Evolutionary conservation across 169 alveolate genomes (phyloP), one percentile per base, ranked within the genome.

Genomic region (Theileria annulata): DNA sequence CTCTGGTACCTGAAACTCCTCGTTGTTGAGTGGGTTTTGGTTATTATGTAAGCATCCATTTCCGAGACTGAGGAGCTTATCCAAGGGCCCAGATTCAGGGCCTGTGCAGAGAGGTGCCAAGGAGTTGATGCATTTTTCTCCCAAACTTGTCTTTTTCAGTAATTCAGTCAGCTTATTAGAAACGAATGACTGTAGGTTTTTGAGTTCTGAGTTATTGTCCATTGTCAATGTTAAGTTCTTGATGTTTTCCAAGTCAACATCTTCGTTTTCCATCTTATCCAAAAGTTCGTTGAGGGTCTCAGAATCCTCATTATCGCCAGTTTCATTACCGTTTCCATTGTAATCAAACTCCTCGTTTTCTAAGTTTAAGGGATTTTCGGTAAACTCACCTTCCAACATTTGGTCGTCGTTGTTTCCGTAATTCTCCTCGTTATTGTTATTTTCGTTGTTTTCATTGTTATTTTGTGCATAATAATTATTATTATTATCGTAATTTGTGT

Each of bases 1-100:
- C 15, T 75, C 85, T 19, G 56, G 79, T 6, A 82, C 85, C 10
- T 79, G 79, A 25, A 82, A 74, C 47, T 82, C 89, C 19, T 60
- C 75, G 60, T 68, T 60, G 23, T 82, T 75, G 35, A 59, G n/a
- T 8, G 35, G 10, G 49, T 49, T 28, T 31, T 54, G 51, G 31
- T 31, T 19, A 13, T 56, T 48, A 13, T 42, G 23, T n/a, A 68
- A 12, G 35, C 76, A 68, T 13, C 76, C 76, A 8, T 66, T 66
- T 35, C 74, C 74, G n/a, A 62, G 19, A 19, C 66, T 71, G 47
- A 72, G 71, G 21, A 72, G 62, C n/a, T 72, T 72, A 72, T 72
- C 71, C 27, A 72, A 13, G 21, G 79, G 71, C 0, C 71, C 74
- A 19, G n/a, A 49, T 49, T 72, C 79, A 15, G 9, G 30, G 62